Conservation (phyloP, 371 early-diverging fungal species). For the Circinella minor region DNA sequence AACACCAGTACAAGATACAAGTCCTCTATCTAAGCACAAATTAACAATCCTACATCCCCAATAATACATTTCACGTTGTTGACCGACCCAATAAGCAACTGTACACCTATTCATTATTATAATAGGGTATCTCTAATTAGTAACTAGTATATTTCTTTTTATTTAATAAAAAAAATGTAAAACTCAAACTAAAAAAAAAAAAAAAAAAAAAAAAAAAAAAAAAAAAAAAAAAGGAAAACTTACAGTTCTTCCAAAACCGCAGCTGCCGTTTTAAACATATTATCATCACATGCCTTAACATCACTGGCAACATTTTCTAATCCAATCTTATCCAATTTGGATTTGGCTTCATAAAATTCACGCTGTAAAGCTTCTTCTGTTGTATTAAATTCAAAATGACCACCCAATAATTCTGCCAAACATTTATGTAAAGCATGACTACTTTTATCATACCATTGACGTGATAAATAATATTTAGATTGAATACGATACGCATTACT, state of each 20-base stretch:
- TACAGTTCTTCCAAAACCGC: slow-evolving; percentile 44
- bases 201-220: too few relatives aligned
- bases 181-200: background rate
- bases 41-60: slow-evolving; percentile 33
- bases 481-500: slow-evolving; percentile 42
- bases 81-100: slow-evolving; percentile 46
- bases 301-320: slow-evolving; percentile 19
- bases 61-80: slow-evolving; percentile 41
- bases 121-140: too few relatives aligned
- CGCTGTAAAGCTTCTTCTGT: slow-evolving; percentile 26
- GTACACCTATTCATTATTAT: slow-evolving; percentile 23
- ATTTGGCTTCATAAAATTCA: slow-evolving; percentile 20
- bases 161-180: too few relatives aligned
- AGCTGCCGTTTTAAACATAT: slow-evolving; percentile 28
- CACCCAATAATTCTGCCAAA: slow-evolving; percentile 33
- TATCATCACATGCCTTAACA: slow-evolving; percentile 30
- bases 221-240: slow-evolving; percentile 12
- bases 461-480: slow-evolving; percentile 37
- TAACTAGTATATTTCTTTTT: too few relatives aligned
- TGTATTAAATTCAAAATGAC: slow-evolving; percentile 16
- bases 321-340: slow-evolving; percentile 24
- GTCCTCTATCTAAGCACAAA: slow-evolving; percentile 28
- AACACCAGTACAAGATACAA: slow-evolving; percentile 30
- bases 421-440: slow-evolving; percentile 30
- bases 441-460: slow-evolving; percentile 40